A percentile compares a stretch with the other conserved stretches of the same genome.
phyloP scores from a whole-genome alignment of 129 eudicot species.

The Flaveria ramosissima region DNA sequence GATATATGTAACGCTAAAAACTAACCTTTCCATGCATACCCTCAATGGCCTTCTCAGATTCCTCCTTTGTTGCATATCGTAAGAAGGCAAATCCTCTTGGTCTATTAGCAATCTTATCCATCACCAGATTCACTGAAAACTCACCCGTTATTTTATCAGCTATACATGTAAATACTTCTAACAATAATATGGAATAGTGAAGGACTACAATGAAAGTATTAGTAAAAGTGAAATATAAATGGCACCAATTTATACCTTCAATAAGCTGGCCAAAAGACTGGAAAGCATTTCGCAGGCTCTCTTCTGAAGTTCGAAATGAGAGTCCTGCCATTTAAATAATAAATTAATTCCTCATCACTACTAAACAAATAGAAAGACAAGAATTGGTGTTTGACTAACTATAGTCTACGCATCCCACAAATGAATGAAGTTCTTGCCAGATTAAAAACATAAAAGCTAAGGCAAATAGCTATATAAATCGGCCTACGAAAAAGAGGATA shows the following conservation, averaged over 20 bases:
- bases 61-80: slow-evolving; percentile 80
- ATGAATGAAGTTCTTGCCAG: too few relatives aligned
- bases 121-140: slow-evolving; percentile 81
- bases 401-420: too few relatives aligned
- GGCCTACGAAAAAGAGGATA: neutral
- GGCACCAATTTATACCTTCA: slow-evolving; percentile 53
- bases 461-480: neutral
- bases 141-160: slow-evolving; percentile 8
- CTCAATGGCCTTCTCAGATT: slow-evolving; percentile 83
- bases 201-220: slow-evolving; percentile 1
- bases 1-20: neutral
- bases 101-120: slow-evolving; percentile 91
- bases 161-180: neutral
- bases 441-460: neutral
- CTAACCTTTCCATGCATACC: slow-evolving; percentile 99
- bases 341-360: neutral
- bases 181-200: slow-evolving; percentile 11
- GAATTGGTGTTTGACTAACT: neutral
- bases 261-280: slow-evolving; percentile 74
- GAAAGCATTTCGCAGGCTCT: slow-evolving; percentile 82
- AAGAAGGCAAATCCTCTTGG: slow-evolving; percentile 95
- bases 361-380: neutral
- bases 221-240: slow-evolving; percentile 8
- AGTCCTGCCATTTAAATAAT: slow-evolving; percentile 59
- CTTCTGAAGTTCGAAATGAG: slow-evolving; percentile 88